A percentile compares a stretch with the other conserved stretches of the same genome.
These are phyloP conservation scores for Chrysoporthe cubensis DNA, from an alignment of 2,329 filamentous ascomycete genomes.

Conservation along the genomic window DNA sequence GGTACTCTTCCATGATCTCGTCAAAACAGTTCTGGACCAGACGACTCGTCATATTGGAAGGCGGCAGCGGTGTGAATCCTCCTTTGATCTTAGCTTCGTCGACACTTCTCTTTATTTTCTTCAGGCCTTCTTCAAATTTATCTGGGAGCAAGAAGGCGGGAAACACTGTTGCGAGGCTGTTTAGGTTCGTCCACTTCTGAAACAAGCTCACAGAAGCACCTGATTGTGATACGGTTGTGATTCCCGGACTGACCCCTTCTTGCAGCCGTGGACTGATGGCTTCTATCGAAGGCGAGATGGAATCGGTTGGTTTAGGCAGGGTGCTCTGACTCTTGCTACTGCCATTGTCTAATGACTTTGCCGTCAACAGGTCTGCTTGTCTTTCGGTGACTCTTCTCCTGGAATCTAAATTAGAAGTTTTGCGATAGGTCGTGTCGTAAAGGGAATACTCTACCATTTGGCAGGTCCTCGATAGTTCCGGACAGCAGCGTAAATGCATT, in stretches of 20 bases:
- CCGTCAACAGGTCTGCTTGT: not conserved
- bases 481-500: slow-evolving; percentile 13
- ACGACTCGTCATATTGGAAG: slow-evolving; percentile 14
- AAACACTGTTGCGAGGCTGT: not conserved
- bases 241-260: not conserved
- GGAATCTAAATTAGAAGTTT: not conserved
- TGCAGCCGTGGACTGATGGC: not conserved
- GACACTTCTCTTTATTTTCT: not conserved
- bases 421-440: not conserved
- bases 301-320: not conserved
- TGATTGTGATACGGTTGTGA: not conserved
- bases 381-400: not conserved
- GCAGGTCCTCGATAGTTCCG: slow-evolving; percentile 11
- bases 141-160: not conserved
- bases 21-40: slow-evolving; percentile 26
- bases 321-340: not conserved
- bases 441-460: slow-evolving; percentile 18
- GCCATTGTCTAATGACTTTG: not conserved
- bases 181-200: not conserved
- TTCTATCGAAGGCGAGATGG: not conserved
- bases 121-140: not conserved
- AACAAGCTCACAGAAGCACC: not conserved
- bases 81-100: not conserved
- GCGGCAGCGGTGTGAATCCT: not conserved
- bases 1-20: slow-evolving; percentile 25